Evolutionary conservation across 768 basidiomycete species (phyloP), one percentile per base, ranked within the genome.

Genomic region (Tulasnella sp.): DNA sequence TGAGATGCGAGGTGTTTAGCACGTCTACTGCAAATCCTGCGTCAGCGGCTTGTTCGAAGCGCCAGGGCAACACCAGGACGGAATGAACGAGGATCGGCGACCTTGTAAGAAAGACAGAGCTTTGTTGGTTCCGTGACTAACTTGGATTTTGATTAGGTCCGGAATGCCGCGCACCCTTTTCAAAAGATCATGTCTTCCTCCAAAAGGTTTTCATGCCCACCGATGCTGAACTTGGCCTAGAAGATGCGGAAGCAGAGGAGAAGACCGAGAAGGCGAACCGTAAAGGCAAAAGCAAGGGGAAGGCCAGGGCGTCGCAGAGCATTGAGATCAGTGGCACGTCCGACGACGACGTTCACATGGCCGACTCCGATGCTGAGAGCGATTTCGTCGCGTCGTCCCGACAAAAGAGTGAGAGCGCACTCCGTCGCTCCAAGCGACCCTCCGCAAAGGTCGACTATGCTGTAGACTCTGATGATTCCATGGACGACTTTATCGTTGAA

Each of bases 181-280:
- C 78, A 37, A 77, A 77, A 11, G 79, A 83, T 14, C 83, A 80
- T 69, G 64, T 90, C 0, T 92, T 89, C 79, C 75, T 80, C 4
- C 85, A 86, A 8, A 77, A 77, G 1, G 88, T 87, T 0, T 91
- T 92, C 77, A 85, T 89, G 74, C 87, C 89, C 5, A 81, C 84
- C 6, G 84, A 86, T 3, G 84, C 87, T 41, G 89, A 90, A 71
- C 76, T 90, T 9, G 78, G 71, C 32, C 26, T 71, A 34, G 47
- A 9, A 9, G 29, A 52, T 6, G 14, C 11, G 6, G 40, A 66
- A 3, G 64, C 11, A 5, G 32, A 3, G 2, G 64, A 66, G 29
- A 34, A 66, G 22, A 11, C 52, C 5, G 52, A 1, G 52, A 59
- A 29, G 29, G 29, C n/a, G n/a, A 41, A 22, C 19, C 35, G n/a